phyloP scores from a whole-genome alignment of 2,329 filamentous ascomycete species.

The Cytospora piceicola region DNA sequence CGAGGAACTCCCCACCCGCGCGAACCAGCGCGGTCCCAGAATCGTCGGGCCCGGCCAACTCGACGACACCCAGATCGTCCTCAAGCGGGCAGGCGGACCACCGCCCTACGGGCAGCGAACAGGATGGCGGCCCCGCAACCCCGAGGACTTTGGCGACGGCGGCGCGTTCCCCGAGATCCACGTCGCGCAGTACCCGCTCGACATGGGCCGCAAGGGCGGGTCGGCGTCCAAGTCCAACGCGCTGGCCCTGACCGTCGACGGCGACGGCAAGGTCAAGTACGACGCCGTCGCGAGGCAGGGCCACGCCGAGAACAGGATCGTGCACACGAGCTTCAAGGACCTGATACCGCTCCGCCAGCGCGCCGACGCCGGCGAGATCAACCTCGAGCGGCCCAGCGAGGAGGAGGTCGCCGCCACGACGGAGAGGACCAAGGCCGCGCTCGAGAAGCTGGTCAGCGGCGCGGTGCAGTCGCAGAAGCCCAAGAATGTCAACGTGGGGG shows the following conservation, averaged over 20 bases:
- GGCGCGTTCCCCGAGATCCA: slow-evolving; percentile 94
- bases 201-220: slow-evolving; percentile 84
- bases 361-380: slow-evolving; percentile 90
- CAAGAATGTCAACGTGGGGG: slow-evolving; percentile 87
- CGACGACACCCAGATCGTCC: slow-evolving; percentile 82
- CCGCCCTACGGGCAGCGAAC: slow-evolving; percentile 85
- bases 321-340: slow-evolving; percentile 96
- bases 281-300: slow-evolving; percentile 91
- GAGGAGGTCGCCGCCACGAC: slow-evolving; percentile 84
- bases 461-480: slow-evolving; percentile 92
- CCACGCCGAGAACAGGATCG: slow-evolving; percentile 79
- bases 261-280: slow-evolving; percentile 92
- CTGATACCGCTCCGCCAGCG: slow-evolving; percentile 91
- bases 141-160: slow-evolving; percentile 94
- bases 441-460: slow-evolving; percentile 80
- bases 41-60: slow-evolving; percentile 80
- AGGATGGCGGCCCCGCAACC: slow-evolving; percentile 86
- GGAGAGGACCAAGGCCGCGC: slow-evolving; percentile 84
- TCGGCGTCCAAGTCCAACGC: slow-evolving; percentile 74
- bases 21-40: slow-evolving; percentile 77
- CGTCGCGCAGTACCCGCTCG: slow-evolving; percentile 91
- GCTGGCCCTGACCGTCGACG: slow-evolving; percentile 88
- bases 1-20: slow-evolving; percentile 74
- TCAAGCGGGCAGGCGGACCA: slow-evolving; percentile 75
- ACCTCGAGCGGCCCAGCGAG: slow-evolving; percentile 79